Percentiles rank a stretch among this genome's conserved stretches.
Evolutionary conservation across 192 early-diverging fungal species (phyloP).

Genomic region (Coemansia sp.): DNA sequence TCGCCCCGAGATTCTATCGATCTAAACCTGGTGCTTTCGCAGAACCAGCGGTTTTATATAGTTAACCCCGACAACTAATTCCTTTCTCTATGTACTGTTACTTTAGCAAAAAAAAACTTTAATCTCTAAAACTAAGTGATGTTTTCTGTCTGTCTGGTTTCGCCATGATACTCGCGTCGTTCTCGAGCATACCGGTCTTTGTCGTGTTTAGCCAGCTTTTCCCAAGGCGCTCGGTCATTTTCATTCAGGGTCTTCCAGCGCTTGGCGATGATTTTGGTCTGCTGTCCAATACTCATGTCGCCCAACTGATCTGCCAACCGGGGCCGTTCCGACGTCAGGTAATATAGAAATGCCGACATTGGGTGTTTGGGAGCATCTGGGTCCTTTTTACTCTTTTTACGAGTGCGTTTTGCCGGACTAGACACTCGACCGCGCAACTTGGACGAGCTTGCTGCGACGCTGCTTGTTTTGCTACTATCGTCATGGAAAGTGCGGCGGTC

Average conservation of each 20-base stretch:
- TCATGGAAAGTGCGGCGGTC: too few relatives aligned
- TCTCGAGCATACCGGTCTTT: conserved; percentile 65
- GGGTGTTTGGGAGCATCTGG: conserved; percentile 81
- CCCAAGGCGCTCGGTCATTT: conserved; percentile 55
- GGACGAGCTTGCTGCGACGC: conserved; percentile 11
- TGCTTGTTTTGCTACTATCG: conserved; percentile 6
- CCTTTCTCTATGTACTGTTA: too few relatives aligned
- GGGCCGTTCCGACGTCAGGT: conserved; percentile 65
- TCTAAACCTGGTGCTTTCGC: conserved; percentile 28
- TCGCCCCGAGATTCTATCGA: conserved; percentile 41
- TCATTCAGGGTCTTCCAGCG: conserved; percentile 55
- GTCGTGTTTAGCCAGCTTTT: conserved; percentile 54
- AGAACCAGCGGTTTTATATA: conserved; percentile 36
- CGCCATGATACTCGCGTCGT: conserved; percentile 56
- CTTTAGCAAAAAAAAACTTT: neutral
- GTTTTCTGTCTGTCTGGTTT: conserved; percentile 17
- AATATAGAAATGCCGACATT: conserved; percentile 83
- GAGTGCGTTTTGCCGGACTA: conserved; percentile 40
- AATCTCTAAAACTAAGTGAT: too few relatives aligned
- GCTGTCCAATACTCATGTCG: conserved; percentile 67
- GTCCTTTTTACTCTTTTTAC: conserved; percentile 70
- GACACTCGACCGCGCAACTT: conserved; percentile 30
- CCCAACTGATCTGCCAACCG: conserved; percentile 63
- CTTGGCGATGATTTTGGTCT: conserved; percentile 71
- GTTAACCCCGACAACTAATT: conserved; percentile 40